Base-by-base conservation (phyloP, 192 early-diverging fungal species). In the Coemansia sp. region DNA sequence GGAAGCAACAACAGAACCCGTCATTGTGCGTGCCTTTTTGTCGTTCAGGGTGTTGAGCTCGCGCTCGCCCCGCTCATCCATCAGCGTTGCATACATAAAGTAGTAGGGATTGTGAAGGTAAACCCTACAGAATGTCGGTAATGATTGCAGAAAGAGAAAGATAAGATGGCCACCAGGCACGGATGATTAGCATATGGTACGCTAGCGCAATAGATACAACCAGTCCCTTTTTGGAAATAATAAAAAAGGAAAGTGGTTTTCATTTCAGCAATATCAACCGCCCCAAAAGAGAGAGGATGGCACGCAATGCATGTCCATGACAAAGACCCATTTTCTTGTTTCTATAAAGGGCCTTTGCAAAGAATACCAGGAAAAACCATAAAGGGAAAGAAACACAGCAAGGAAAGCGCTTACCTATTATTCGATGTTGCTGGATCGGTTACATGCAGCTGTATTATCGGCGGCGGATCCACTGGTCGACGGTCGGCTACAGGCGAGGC, bases 31-130 rank as follows among this genome's bases (percentile, higher is more conserved):
- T 16, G 94, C 95, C 68, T 95, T 93, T 47, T 90, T 92, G 75
- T 98, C 96, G 64, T 89, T 88, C 12, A 98, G 85, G 12, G 95
- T 85, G 77, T 95, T 92, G 11, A 95, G 79, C 72, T 98, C 94
- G 68, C 94, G 89, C 52, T 91, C 89, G 54, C 87, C 86, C 41
- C 92, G 92, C 41, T 89, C 88, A 42, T 89, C 88, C 77, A 96
- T 90, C 45, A 98, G 77, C 5, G 95, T 94, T 1, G 93, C 95
- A 72, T 96, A 96, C 94, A 96, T 95, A 74, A 98, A 98, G 79
- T 94, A 96, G 79, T 95, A 96, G 9, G 96, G 95, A 70, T 95
- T 95, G 65, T 91, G 89, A 32, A 84, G 61, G 40, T 76, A 84
- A 5, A 75, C 53, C 57, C 80, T 82, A 82, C 61, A 39, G n/a